These are phyloP conservation scores for Pinus taeda DNA, from an alignment of 75 land plant species.

Conservation along the genomic window DNA sequence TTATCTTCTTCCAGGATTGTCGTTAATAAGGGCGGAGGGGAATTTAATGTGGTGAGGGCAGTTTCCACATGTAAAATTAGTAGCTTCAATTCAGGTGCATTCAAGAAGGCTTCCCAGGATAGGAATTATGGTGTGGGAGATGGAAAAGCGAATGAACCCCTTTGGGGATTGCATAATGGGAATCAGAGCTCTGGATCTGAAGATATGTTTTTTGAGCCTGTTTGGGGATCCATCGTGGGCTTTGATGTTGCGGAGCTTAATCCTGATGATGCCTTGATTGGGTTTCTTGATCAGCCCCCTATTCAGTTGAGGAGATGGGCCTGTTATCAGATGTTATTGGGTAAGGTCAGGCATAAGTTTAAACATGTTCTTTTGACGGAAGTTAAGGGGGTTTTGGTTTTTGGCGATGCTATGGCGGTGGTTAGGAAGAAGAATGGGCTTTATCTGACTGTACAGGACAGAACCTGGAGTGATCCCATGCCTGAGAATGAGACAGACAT, in stretches of 20 bases:
- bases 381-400: constrained; percentile 31
- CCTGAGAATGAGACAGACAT: background rate
- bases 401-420: constrained; percentile 49
- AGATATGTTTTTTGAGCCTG: constrained; percentile 20
- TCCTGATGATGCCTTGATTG: constrained; percentile 49
- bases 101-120: constrained; percentile 17
- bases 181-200: constrained; percentile 3
- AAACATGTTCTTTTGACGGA: constrained; percentile 51
- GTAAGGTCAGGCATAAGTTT: constrained; percentile 53
- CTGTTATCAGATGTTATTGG: constrained; percentile 81
- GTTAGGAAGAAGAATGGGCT: constrained; percentile 31
- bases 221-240: constrained; percentile 58
- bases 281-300: constrained; percentile 57
- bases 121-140: constrained; percentile 2
- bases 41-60: background rate
- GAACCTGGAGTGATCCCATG: constrained; percentile 3
- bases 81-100: constrained; percentile 18
- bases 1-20: constrained; percentile 12
- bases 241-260: constrained; percentile 65
- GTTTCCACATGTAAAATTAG: constrained; percentile 13
- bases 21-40: constrained; percentile 13
- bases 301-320: constrained; percentile 64
- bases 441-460: constrained; percentile 24
- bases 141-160: constrained; percentile 12
- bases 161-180: constrained; percentile 32